Evolutionary conservation across 768 basidiomycete genomes (phyloP).

Genomic region (Leccinum sublutescens): DNA sequence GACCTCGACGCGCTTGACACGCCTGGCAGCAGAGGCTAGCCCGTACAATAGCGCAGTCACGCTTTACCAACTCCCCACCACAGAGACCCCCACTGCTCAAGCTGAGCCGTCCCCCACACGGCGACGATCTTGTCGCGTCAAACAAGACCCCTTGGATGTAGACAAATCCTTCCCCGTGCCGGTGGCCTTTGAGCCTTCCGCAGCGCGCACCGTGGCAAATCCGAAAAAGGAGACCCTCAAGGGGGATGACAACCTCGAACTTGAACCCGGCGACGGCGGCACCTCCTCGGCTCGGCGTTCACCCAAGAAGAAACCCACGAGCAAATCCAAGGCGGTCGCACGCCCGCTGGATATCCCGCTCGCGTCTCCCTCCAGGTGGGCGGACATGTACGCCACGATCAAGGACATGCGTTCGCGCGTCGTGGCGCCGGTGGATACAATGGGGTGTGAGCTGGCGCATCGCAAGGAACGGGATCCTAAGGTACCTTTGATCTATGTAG

Average conservation of each 20-base stretch:
- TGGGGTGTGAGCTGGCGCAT: slow-evolving; percentile 82
- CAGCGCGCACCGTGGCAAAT: not conserved
- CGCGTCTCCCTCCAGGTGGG: slow-evolving; percentile 65
- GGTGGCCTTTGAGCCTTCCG: not conserved
- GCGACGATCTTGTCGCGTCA: slow-evolving; percentile 31
- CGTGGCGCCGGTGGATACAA: slow-evolving; percentile 87
- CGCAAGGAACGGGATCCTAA: slow-evolving; percentile 60
- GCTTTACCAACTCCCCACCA: slow-evolving; percentile 29
- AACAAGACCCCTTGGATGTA: slow-evolving; percentile 18
- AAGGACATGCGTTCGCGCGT: slow-evolving; percentile 71
- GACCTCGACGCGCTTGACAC: slow-evolving; percentile 31
- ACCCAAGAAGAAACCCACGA: slow-evolving; percentile 35
- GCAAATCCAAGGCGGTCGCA: slow-evolving; percentile 57
- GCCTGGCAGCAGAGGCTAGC: slow-evolving; percentile 41
- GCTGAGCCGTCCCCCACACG: slow-evolving; percentile 15
- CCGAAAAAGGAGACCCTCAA: not conserved
- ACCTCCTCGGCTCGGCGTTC: not conserved
- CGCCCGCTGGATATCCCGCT: slow-evolving; percentile 58
- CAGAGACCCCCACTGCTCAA: not conserved
- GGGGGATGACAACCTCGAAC: not conserved
- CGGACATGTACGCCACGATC: slow-evolving; percentile 67
- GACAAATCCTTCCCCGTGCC: not conserved
- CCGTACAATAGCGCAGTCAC: slow-evolving; percentile 45
- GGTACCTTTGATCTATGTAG: slow-evolving; percentile 37
- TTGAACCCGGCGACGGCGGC: not conserved